phyloP scores from a whole-genome alignment of 352 stramenopile genomes.

The Pythium diclinum region DNA sequence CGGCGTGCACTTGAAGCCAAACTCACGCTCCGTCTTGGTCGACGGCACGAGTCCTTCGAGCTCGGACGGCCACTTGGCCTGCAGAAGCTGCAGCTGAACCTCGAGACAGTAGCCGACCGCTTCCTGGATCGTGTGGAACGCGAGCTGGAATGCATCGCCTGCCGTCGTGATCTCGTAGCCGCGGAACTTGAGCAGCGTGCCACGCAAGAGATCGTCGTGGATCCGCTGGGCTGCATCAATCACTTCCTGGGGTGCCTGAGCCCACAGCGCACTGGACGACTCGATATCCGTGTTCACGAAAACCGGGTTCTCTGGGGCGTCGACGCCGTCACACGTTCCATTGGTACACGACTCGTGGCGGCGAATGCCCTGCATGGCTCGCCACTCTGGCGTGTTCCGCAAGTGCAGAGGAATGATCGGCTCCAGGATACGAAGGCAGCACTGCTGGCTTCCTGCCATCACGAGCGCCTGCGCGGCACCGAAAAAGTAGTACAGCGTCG shows the following conservation, averaged over 20 bases:
- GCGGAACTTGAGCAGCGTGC: constrained; percentile 43
- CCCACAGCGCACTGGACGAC: constrained; percentile 69
- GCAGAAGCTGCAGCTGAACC: constrained; percentile 53
- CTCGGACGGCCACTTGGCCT: constrained; percentile 58
- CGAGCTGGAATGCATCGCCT: constrained; percentile 70
- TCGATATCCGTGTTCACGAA: constrained; percentile 84
- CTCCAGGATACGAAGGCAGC: constrained; percentile 48
- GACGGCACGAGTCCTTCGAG: constrained; percentile 48
- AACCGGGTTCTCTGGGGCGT: constrained; percentile 42
- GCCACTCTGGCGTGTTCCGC: constrained; percentile 50
- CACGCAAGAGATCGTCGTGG: constrained; percentile 63
- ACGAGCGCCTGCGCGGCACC: constrained; percentile 57
- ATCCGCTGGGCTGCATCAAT: constrained; percentile 61
- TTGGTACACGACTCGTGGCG: constrained; percentile 33
- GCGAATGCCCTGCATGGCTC: constrained; percentile 16
- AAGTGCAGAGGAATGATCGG: constrained; percentile 54
- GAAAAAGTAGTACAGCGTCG: constrained; percentile 68
- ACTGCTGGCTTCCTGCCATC: constrained; percentile 66
- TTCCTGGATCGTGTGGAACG: constrained; percentile 61
- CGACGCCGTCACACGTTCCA: constrained; percentile 28
- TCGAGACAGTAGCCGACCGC: constrained; percentile 66
- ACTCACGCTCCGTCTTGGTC: constrained; percentile 50
- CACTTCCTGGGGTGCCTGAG: constrained; percentile 39
- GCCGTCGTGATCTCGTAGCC: constrained; percentile 79
- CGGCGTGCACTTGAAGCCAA: constrained; percentile 41